These are phyloP conservation scores for Pyricularia grisea DNA, from an alignment of 2,329 filamentous ascomycete genomes.

Conservation along the genomic window DNA sequence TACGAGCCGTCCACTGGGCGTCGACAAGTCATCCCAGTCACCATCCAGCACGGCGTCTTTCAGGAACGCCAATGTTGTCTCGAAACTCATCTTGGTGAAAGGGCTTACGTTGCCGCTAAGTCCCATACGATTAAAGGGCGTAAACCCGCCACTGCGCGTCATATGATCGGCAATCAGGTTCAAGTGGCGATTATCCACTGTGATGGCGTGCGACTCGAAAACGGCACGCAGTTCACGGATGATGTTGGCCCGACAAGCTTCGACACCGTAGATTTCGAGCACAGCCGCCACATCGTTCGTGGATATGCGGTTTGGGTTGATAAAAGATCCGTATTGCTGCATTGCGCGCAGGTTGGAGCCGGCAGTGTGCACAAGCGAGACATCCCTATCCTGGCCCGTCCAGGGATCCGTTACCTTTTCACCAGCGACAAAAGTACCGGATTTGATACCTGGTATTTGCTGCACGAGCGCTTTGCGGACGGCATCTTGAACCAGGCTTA, in stretches of 20 bases:
- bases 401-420: slow-evolving; percentile 40
- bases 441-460: slow-evolving; percentile 67
- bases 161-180: slow-evolving; percentile 96
- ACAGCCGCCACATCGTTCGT: slow-evolving; percentile 91
- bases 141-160: slow-evolving; percentile 87
- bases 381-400: slow-evolving; percentile 37
- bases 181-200: slow-evolving; percentile 82
- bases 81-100: slow-evolving; percentile 99
- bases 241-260: slow-evolving; percentile 82
- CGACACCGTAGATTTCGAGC: slow-evolving; percentile 79
- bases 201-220: slow-evolving; percentile 85
- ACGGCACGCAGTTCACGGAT: slow-evolving; percentile 77
- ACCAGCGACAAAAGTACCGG: slow-evolving; percentile 57
- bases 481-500: slow-evolving; percentile 78
- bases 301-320: slow-evolving; percentile 76
- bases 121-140: slow-evolving; percentile 86
- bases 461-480: slow-evolving; percentile 75
- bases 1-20: slow-evolving; percentile 81
- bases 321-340: slow-evolving; percentile 76
- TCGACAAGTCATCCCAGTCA: slow-evolving; percentile 80
- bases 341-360: slow-evolving; percentile 87
- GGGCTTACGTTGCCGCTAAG: slow-evolving; percentile 77
- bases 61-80: slow-evolving; percentile 90
- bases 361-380: slow-evolving; percentile 61
- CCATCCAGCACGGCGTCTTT: slow-evolving; percentile 85